These are phyloP conservation scores for Cicer cuneatum DNA, from an alignment of 306 rosid genomes.

Conservation along the genomic window DNA sequence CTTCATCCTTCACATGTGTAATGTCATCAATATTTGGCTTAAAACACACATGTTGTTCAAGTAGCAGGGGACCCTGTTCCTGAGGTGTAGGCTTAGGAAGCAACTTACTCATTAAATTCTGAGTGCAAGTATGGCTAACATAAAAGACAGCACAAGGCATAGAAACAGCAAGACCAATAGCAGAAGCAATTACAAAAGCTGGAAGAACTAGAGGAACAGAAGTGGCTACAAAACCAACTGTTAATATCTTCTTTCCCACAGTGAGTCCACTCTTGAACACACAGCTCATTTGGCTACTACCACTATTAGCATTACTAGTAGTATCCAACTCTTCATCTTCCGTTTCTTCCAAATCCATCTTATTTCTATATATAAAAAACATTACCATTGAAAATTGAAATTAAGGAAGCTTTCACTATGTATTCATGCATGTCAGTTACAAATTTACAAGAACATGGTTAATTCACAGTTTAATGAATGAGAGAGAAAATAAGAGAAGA, in stretches of 20 bases:
- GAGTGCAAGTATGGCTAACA: slow-evolving; percentile 66
- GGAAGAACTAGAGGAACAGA: slow-evolving; percentile 77
- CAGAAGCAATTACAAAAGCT: slow-evolving; percentile 67
- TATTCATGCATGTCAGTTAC: slow-evolving; percentile 2
- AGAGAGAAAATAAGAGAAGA: not conserved
- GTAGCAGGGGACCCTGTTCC: not conserved
- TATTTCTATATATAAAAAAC: no score
- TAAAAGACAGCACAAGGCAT: slow-evolving; percentile 67
- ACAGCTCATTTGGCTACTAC: slow-evolving; percentile 46
- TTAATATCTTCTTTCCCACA: slow-evolving; percentile 64
- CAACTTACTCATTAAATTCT: slow-evolving; percentile 64
- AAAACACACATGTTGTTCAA: slow-evolving; percentile 16
- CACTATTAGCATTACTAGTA: not conserved
- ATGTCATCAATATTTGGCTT: slow-evolving; percentile 33
- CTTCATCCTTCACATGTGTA: slow-evolving; percentile 12
- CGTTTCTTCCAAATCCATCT: slow-evolving; percentile 63
- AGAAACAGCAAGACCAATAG: slow-evolving; percentile 69
- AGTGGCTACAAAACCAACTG: slow-evolving; percentile 60
- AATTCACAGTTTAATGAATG: not conserved
- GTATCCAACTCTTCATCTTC: slow-evolving; percentile 55
- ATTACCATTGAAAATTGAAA: slow-evolving; percentile 2
- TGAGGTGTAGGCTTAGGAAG: slow-evolving; percentile 55
- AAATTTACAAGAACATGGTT: not conserved
- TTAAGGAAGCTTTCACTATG: slow-evolving; percentile 7
- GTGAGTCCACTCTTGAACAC: slow-evolving; percentile 48